A percentile compares a stretch with the other conserved stretches of the same genome.
These are phyloP conservation scores for Tuber calosporum DNA, from an alignment of 495 filamentous ascomycete genomes.

Conservation along the genomic window DNA sequence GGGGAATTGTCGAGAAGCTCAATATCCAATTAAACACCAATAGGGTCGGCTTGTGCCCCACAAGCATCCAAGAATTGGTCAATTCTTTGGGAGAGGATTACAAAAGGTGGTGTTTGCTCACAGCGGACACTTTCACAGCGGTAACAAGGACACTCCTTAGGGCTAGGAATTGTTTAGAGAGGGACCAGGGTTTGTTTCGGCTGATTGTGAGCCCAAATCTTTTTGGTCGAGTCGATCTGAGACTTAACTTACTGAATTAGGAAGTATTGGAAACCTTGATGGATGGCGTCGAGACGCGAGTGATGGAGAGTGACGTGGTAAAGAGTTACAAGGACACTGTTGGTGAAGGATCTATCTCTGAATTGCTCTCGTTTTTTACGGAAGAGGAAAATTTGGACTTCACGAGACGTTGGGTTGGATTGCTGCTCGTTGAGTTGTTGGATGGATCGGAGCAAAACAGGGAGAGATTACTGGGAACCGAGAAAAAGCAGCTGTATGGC, in stretches of 20 bases:
- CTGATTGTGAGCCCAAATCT: conserved; percentile 27
- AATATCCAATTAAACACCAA: background rate
- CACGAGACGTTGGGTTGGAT: conserved; percentile 32
- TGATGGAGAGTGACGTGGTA: conserved; percentile 19
- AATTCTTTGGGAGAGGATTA: conserved; percentile 18
- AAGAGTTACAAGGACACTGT: conserved; percentile 21
- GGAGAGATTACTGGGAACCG: conserved; percentile 13
- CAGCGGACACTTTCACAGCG: conserved; percentile 20
- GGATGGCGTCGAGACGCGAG: conserved; percentile 9
- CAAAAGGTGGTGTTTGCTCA: conserved; percentile 33
- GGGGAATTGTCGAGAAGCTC: background rate
- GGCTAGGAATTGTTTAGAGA: conserved; percentile 24
- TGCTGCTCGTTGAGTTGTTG: conserved; percentile 29
- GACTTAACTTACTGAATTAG: conserved; percentile 3
- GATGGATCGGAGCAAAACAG: conserved; percentile 22
- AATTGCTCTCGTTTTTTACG: conserved; percentile 20
- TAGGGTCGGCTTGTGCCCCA: background rate
- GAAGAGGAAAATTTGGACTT: conserved; percentile 11
- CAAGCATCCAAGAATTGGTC: background rate
- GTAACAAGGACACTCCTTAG: conserved; percentile 25
- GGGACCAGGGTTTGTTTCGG: conserved; percentile 34
- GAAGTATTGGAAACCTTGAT: conserved; percentile 28
- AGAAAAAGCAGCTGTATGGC: conserved; percentile 27
- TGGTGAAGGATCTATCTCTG: conserved; percentile 15
- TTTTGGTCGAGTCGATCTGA: conserved; percentile 7